Percentiles rank a stretch among this genome's conserved stretches.
Conservation (phyloP, 2,329 filamentous ascomycete genomes). For the Alternaria triticina region DNA sequence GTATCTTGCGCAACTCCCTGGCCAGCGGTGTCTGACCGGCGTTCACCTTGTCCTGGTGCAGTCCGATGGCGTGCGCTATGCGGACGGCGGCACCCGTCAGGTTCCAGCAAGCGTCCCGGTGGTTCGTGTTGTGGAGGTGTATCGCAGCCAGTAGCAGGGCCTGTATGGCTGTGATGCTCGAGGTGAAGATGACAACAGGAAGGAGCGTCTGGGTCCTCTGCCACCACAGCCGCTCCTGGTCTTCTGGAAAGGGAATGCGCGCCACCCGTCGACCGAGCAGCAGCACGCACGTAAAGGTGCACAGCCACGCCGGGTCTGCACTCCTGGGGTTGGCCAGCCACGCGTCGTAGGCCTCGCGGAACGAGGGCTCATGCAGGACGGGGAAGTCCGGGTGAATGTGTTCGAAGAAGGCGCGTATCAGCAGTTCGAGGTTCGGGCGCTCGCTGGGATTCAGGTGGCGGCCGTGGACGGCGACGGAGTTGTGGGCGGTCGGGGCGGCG, state of each 20-base stretch:
- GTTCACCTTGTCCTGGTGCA: conserved; percentile 52
- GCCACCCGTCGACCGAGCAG: conserved; percentile 49
- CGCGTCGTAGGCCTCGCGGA: conserved; percentile 50
- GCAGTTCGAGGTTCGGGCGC: conserved; percentile 38
- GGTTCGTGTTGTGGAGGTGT: conserved; percentile 55
- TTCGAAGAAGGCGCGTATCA: conserved; percentile 52
- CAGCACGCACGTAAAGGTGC: conserved; percentile 51
- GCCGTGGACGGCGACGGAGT: conserved; percentile 15
- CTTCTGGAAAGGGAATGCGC: conserved; percentile 41
- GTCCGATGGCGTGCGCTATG: conserved; percentile 54
- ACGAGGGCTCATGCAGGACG: conserved; percentile 53
- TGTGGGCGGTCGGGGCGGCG: conserved; percentile 13
- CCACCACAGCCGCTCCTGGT: conserved; percentile 53
- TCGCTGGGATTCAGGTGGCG: conserved; percentile 17
- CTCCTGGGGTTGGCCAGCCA: conserved; percentile 40
- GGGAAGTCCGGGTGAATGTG: conserved; percentile 53
- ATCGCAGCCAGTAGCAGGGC: conserved; percentile 52
- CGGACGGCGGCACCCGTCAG: conserved; percentile 53
- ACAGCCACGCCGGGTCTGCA: conserved; percentile 51
- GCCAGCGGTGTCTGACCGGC: conserved; percentile 44
- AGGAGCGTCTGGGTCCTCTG: conserved; percentile 49
- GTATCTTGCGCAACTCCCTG: conserved; percentile 55
- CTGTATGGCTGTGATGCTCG: conserved; percentile 51
- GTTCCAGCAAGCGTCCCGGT: conserved; percentile 54
- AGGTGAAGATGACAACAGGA: conserved; percentile 53